A percentile compares a stretch with the other conserved stretches of the same genome.
Evolutionary conservation across 441 rosid genomes (phyloP).

Genomic region (Aleurites moluccanus): DNA sequence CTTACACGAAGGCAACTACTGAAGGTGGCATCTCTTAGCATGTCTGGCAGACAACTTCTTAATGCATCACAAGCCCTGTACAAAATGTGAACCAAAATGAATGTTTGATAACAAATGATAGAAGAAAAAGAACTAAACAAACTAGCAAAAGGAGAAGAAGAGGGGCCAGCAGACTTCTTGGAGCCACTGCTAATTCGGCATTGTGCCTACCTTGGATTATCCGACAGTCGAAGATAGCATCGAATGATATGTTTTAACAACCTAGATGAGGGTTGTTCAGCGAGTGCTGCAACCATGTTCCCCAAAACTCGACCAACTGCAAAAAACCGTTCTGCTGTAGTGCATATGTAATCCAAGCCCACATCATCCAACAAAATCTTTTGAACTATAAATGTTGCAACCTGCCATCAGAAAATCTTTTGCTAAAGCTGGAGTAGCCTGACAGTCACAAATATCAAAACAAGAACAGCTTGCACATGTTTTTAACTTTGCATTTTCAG

Average conservation of each 20-base stretch:
- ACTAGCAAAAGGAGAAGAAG: not conserved
- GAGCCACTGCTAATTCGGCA: not conserved
- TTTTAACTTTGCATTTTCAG: not conserved
- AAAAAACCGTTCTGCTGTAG: conserved; percentile 93
- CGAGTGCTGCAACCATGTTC: conserved; percentile 94
- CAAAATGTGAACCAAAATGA: not conserved
- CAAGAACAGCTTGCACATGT: not conserved
- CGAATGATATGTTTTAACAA: conserved; percentile 90
- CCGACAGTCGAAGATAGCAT: conserved; percentile 89
- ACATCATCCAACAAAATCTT: conserved; percentile 95
- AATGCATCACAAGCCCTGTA: conserved; percentile 91
- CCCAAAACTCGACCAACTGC: conserved; percentile 94
- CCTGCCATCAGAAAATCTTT: conserved; percentile 52
- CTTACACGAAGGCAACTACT: conserved; percentile 89
- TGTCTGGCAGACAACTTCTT: conserved; percentile 89
- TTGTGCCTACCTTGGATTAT: conserved; percentile 67
- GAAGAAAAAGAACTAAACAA: not conserved
- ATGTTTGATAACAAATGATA: not conserved
- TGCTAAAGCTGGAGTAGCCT: not conserved
- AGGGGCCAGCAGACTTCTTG: not conserved
- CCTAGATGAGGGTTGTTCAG: conserved; percentile 90
- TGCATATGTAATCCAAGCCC: conserved; percentile 96
- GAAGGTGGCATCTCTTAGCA: conserved; percentile 86
- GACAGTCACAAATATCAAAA: not conserved
- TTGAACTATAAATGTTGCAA: conserved; percentile 94